Evolutionary conservation across 257 asterid genomes (phyloP).

Genomic region (Solanum okadae): DNA sequence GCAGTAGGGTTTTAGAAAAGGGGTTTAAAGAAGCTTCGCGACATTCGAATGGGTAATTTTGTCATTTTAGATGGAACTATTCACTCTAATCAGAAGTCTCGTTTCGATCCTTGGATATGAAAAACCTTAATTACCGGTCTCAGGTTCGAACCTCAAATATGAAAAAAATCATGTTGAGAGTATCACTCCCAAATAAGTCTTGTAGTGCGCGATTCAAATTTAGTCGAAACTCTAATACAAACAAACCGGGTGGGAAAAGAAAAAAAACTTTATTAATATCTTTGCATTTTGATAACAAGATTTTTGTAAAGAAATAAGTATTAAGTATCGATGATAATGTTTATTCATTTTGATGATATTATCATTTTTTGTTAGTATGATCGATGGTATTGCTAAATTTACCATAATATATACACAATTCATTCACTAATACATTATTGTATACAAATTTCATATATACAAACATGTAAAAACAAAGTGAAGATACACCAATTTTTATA

Average conservation of each 20-base stretch:
- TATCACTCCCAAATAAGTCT: rapidly evolving
- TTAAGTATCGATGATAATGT: not conserved
- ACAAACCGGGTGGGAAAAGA: too few relatives aligned
- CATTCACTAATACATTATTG: not conserved
- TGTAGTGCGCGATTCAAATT: too few relatives aligned
- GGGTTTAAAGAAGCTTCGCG: conserved; percentile 49
- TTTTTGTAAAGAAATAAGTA: too few relatives aligned
- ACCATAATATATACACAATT: not conserved
- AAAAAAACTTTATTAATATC: too few relatives aligned
- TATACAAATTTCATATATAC: too few relatives aligned
- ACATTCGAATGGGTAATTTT: not conserved
- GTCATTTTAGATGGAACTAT: not conserved
- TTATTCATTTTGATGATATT: too few relatives aligned
- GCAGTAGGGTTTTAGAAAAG: conserved; percentile 36
- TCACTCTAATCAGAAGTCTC: too few relatives aligned
- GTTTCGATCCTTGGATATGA: too few relatives aligned
- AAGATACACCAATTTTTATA: not conserved
- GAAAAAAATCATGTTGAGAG: too few relatives aligned
- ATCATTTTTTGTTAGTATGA: not conserved
- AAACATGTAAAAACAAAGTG: not conserved
- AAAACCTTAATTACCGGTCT: too few relatives aligned
- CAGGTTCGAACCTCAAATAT: rapidly evolving
- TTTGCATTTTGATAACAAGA: not conserved
- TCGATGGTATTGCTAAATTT: not conserved
- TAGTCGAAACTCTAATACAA: too few relatives aligned